Conservation (phyloP, 495 filamentous ascomycete species). For the Penicillium angulare region DNA sequence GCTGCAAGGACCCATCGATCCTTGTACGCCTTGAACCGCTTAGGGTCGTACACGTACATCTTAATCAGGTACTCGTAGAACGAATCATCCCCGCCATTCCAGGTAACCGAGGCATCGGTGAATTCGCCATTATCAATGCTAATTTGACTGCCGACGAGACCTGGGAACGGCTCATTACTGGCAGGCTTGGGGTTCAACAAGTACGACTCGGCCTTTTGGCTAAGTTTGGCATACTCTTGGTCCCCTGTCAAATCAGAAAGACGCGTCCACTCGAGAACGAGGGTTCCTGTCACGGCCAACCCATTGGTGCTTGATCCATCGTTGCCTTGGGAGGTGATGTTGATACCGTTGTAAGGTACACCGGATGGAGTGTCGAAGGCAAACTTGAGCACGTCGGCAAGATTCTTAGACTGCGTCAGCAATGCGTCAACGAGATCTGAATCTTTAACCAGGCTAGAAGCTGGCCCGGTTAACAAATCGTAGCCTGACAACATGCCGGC, state of each 20-base stretch:
- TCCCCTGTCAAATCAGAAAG: conserved; percentile 76
- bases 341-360: conserved; percentile 71
- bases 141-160: conserved; percentile 70
- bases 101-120: conserved; percentile 64
- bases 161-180: conserved; percentile 69
- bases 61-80: conserved; percentile 95
- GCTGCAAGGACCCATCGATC: conserved; percentile 78
- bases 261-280: conserved; percentile 84
- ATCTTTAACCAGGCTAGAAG: conserved; percentile 50
- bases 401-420: conserved; percentile 62
- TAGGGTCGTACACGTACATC: conserved; percentile 82
- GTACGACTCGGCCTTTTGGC: conserved; percentile 69
- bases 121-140: conserved; percentile 65
- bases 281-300: conserved; percentile 67
- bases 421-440: conserved; percentile 51
- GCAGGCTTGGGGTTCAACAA: conserved; percentile 65
- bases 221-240: conserved; percentile 60
- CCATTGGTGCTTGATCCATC: conserved; percentile 57
- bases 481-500: conserved; percentile 79
- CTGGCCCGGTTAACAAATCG: conserved; percentile 73
- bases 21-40: conserved; percentile 59
- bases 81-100: conserved; percentile 78
- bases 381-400: conserved; percentile 72
- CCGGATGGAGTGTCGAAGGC: conserved; percentile 76
- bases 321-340: conserved; percentile 51